Evolutionary conservation across 768 basidiomycete genomes (phyloP), one percentile per base, ranked within the genome.

Genomic region (Amanita pallidorosea): DNA sequence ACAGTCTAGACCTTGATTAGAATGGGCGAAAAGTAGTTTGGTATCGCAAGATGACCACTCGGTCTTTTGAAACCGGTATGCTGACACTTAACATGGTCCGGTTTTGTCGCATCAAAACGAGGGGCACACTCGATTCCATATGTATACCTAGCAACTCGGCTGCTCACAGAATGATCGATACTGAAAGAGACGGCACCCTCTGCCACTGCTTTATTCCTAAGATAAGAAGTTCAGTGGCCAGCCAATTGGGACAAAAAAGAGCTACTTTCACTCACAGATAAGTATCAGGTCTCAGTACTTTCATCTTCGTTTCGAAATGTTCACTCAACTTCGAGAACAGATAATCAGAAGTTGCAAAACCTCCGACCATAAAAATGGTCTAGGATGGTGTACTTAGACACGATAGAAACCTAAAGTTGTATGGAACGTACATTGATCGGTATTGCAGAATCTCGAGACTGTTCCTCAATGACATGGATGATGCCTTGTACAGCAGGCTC

Each of bases 361-460:
- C 77, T 7, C 78, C 77, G 1, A 80, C 76, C 11, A 79, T 61
- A 51, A 79, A 70, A 22, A 76, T 65, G 9, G 65, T 52, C 68
- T 70, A 45, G 18, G 23, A 41, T 15, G 29, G 1, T 27, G 31
- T 38, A 38, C 8, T 36, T 7, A 36, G 1, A 8, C 22, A 18
- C 8, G 18, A 11, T 22, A 35, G 2, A 23, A 13, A 33, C 23
- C 6, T 0, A 33, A 3, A 29, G 25, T 5, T n/a, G 7, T 0
- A 7, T 1, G 36, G 3, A 29, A 31, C 47, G 27, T 5, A 43
- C 49, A 27, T 22, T 50, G 22, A 50, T 50, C 8, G 29, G n/a
- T 33, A 22, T 50, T 5, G 23, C 40, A 8, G 41, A 33, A 7
- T 18, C 7, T 35, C 4, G 8, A 11, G 13, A 8, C 34, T 46